Evolutionary conservation across 257 asterid genomes (phyloP), one percentile per base, ranked within the genome.

Genomic region (Cruciata laevipes): DNA sequence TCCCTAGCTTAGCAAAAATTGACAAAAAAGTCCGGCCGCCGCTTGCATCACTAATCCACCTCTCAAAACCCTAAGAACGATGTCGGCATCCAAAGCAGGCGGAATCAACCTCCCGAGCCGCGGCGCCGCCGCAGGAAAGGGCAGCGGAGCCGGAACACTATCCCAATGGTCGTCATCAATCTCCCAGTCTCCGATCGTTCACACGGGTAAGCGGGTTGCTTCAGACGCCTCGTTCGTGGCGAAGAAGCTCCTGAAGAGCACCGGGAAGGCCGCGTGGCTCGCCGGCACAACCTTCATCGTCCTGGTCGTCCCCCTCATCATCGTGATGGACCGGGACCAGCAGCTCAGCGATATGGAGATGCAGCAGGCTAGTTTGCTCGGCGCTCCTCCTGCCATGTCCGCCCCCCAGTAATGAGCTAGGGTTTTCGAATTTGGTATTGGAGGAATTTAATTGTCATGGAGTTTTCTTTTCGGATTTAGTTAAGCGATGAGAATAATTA

Each of bases 241-340:
- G 18, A 85, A 77, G 78, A 84, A 83, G 58, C 95, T 87, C 35
- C 76, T 84, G 60, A 83, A 79, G 72, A 85, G 95, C 84, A 89
- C 95, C 68, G 95, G 97, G 9, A 89, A 83, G 76, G 97, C 97
- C n/a, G 89, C 97, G 49, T 87, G 97, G 97, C 82, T 87, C 38
- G 79, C 75, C 69, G 94, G 95, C n/a, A 89, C 95, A 55, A 80
- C 95, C 27, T 90, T 86, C 67, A 86, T 90, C 60, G 74, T 90
- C 53, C 91, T 90, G 65, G 78, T 73, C 25, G 94, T 90, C 49
- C 97, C 97, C 7, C 80, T 90, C 20, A 90, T 90, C 59, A 86
- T 87, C 72, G 97, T 84, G 81, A 87, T 87, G 88, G 97, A 90
- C 67, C 91, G 96, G 37, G 97, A 90, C 70, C 85, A 80, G 69